Conservation (phyloP, 2,329 filamentous ascomycete species). For the Bipolaris zeicola region DNA sequence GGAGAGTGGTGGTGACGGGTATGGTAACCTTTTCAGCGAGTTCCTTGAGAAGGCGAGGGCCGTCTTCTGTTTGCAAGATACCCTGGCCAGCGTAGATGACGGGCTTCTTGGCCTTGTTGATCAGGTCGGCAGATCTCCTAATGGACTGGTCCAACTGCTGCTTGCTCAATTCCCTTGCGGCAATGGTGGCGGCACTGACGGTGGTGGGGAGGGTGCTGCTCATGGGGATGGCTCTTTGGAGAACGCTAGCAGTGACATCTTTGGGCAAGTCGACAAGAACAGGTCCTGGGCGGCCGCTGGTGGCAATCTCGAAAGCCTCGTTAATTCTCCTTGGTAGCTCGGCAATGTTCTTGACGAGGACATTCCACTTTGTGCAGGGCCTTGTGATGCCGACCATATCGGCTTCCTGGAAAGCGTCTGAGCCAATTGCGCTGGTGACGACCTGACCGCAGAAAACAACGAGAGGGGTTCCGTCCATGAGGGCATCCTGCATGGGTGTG, state of each 20-base stretch:
- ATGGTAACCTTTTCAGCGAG: slow-evolving; percentile 90
- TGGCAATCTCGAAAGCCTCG: slow-evolving; percentile 97
- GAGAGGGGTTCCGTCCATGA: slow-evolving; percentile 94
- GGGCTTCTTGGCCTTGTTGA: slow-evolving; percentile 91
- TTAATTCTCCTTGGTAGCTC: slow-evolving; percentile 94
- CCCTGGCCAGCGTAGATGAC: slow-evolving; percentile 95
- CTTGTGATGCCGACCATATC: slow-evolving; percentile 93
- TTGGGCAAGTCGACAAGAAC: slow-evolving; percentile 96
- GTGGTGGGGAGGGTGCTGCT: slow-evolving; percentile 74
- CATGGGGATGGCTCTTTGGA: slow-evolving; percentile 83
- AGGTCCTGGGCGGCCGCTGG: slow-evolving; percentile 88
- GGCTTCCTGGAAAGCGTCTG: slow-evolving; percentile 95
- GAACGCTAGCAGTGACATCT: slow-evolving; percentile 86
- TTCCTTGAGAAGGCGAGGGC: slow-evolving; percentile 78
- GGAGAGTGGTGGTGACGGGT: slow-evolving; percentile 93
- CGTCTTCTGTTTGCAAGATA: slow-evolving; percentile 78
- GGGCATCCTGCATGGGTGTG: slow-evolving; percentile 93
- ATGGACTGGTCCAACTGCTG: slow-evolving; percentile 77
- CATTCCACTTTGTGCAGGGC: slow-evolving; percentile 98
- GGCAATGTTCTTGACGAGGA: slow-evolving; percentile 94
- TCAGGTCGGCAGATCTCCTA: slow-evolving; percentile 74
- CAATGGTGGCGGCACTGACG: slow-evolving; percentile 83
- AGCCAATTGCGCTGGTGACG: slow-evolving; percentile 84
- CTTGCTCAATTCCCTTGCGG: slow-evolving; percentile 73
- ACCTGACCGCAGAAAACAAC: slow-evolving; percentile 97